phyloP scores from a whole-genome alignment of 2,329 filamentous ascomycete genomes.

The Colletotrichum coccodes region DNA sequence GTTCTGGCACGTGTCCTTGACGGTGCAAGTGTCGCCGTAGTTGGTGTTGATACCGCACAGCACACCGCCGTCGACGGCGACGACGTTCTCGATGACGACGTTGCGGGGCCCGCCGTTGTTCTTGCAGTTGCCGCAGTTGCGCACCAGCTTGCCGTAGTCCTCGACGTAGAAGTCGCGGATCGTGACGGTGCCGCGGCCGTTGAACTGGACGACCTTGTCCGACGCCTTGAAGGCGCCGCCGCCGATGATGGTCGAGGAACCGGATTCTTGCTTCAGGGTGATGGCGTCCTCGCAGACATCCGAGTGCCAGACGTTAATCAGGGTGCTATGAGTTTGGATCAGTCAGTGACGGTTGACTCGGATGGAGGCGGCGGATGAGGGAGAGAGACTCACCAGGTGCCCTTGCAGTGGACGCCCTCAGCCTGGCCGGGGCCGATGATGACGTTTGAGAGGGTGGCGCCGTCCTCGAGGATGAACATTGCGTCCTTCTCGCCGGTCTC shows the following conservation, averaged over 20 bases:
- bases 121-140: slow-evolving; percentile 56
- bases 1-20: slow-evolving; percentile 30
- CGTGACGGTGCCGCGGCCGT: slow-evolving; percentile 49
- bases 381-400: slow-evolving; percentile 44
- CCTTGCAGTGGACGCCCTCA: slow-evolving; percentile 61
- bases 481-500: slow-evolving; percentile 41
- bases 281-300: slow-evolving; percentile 54
- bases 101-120: slow-evolving; percentile 42
- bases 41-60: slow-evolving; percentile 47
- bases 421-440: slow-evolving; percentile 61
- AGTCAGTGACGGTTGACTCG: background rate
- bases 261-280: slow-evolving; percentile 49
- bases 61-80: slow-evolving; percentile 43
- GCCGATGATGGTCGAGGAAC: slow-evolving; percentile 43
- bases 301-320: slow-evolving; percentile 56
- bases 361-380: background rate
- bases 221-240: slow-evolving; percentile 40
- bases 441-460: slow-evolving; percentile 61
- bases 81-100: slow-evolving; percentile 47
- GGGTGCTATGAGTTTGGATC: background rate
- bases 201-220: slow-evolving; percentile 54
- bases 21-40: slow-evolving; percentile 37
- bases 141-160: slow-evolving; percentile 59
- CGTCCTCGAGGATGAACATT: slow-evolving; percentile 62
- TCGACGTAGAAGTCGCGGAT: slow-evolving; percentile 52